A percentile compares a stretch with the other conserved stretches of the same genome.
These are phyloP conservation scores for Phialophora tarda DNA, from an alignment of 2,329 filamentous ascomycete species.

Conservation along the genomic window DNA sequence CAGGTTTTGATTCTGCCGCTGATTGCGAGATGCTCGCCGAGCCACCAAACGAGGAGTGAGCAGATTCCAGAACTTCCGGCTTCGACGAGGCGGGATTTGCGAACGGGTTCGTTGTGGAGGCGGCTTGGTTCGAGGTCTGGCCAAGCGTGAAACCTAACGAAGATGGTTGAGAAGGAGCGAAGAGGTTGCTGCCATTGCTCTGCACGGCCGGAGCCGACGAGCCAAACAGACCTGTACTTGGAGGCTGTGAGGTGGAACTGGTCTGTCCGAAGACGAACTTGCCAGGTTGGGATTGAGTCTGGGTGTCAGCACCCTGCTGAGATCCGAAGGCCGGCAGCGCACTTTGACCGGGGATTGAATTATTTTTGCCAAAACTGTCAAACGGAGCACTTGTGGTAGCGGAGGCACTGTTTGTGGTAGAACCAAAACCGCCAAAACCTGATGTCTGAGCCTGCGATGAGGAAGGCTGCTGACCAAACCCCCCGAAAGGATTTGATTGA, in stretches of 20 bases:
- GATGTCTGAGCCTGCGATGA: constrained; percentile 24
- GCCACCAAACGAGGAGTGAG: constrained; percentile 20
- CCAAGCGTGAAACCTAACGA: constrained; percentile 26
- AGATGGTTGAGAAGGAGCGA: constrained; percentile 20
- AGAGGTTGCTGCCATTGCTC: constrained; percentile 15
- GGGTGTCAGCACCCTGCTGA: constrained; percentile 6
- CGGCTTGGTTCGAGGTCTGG: constrained; percentile 16
- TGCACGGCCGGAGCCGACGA: neutral
- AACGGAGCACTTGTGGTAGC: constrained; percentile 7
- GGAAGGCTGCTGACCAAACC: constrained; percentile 28
- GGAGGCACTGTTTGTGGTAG: constrained; percentile 16
- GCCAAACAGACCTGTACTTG: constrained; percentile 13
- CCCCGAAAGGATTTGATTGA: constrained; percentile 31
- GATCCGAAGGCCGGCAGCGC: constrained; percentile 24
- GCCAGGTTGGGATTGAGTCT: constrained; percentile 10
- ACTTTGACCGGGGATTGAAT: constrained; percentile 22
- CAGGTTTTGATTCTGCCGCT: neutral
- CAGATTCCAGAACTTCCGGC: constrained; percentile 17
- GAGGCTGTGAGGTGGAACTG: constrained; percentile 15
- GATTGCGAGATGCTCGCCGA: constrained; percentile 18
- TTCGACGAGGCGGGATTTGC: constrained; percentile 14
- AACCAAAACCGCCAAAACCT: constrained; percentile 26
- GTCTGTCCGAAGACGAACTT: constrained; percentile 29
- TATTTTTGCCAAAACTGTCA: constrained; percentile 31
- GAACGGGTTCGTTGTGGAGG: constrained; percentile 22